phyloP scores from a whole-genome alignment of 2,329 filamentous ascomycete species.

The Neofusicoccum umdonicola region DNA sequence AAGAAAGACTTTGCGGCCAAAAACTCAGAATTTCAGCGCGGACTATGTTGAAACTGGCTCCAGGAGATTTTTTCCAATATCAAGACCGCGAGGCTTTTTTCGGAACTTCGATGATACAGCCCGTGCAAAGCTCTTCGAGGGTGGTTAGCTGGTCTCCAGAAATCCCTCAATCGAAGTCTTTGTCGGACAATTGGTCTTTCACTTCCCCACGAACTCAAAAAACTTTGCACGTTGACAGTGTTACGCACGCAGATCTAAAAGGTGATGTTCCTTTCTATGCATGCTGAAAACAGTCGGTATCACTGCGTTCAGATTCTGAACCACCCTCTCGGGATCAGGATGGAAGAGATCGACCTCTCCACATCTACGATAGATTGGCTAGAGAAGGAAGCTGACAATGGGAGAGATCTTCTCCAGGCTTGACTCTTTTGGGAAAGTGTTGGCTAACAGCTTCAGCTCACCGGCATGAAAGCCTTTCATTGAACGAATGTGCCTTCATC shows the following conservation, averaged over 20 bases:
- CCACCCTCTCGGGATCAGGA: not conserved
- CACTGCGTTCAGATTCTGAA: not conserved
- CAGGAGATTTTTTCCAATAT: too few relatives aligned
- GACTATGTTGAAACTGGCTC: too few relatives aligned
- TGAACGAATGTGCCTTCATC: not conserved
- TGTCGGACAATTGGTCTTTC: not conserved
- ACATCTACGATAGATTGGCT: not conserved
- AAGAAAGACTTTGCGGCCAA: too few relatives aligned
- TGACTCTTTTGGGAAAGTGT: not conserved
- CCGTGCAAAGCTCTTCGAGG: too few relatives aligned
- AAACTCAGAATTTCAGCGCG: too few relatives aligned
- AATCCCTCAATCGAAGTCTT: not conserved
- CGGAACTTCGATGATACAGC: too few relatives aligned
- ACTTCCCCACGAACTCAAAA: not conserved
- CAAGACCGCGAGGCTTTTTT: too few relatives aligned
- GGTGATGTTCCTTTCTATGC: too few relatives aligned
- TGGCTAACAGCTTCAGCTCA: not conserved
- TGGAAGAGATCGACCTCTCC: not conserved
- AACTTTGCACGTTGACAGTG: not conserved
- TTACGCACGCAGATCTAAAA: not conserved
- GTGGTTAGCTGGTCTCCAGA: not conserved
- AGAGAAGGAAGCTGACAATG: not conserved
- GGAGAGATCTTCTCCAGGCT: not conserved
- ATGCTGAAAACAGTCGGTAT: not conserved
- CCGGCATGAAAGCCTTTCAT: not conserved